Base-by-base conservation (phyloP, 768 basidiomycete genomes). In the Boletus edulis region DNA sequence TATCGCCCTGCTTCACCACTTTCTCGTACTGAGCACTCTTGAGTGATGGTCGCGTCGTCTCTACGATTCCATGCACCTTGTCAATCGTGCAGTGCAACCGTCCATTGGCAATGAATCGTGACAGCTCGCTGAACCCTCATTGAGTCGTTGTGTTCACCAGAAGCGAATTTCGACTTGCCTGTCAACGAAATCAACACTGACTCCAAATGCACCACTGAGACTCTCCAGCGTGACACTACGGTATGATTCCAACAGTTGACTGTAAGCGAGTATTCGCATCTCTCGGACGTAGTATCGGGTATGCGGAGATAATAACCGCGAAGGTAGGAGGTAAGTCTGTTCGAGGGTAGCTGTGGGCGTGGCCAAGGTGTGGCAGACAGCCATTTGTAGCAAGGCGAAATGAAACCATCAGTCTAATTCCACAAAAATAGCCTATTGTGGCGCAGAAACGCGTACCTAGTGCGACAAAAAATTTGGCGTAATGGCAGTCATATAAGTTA, bases 211-310 rank as follows among this genome's bases (percentile, higher is more conserved):
- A 1, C 79, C 74, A 46, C 84, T 82, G 59, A 98, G 80, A 62
- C 89, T 91, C 49, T 94, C 87, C 20, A 99, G 76, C 2, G 96
- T 98, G 42, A 98, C 78, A 52, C 87, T 90, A 37, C 87, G 81
- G 69, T 98, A 99, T 11, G 83, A 86, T 69, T 98, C 92, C n/a
- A 99, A 77, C 5, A 98, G 78, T 65, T 98, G 96, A 27, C 80
- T 75, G 73, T 97, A 98, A 1, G 95, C 94, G 18, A 89, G 84
- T 60, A 98, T 94, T 34, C 97, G 86, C 91, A 98, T 94, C 72
- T 98, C 96, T 54, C 96, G 87, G 31, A 94, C 81, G 70, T 97
- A 98, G 75, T 79, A 96, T 9, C 91, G 84, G 1, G 92, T 81
- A 69, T 98, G 97, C 0, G 87, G 89, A 2, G 86, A 81, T 45